These are phyloP conservation scores for Brettanomyces nanus DNA, from an alignment of 805 yeast genomes.

Conservation along the genomic window DNA sequence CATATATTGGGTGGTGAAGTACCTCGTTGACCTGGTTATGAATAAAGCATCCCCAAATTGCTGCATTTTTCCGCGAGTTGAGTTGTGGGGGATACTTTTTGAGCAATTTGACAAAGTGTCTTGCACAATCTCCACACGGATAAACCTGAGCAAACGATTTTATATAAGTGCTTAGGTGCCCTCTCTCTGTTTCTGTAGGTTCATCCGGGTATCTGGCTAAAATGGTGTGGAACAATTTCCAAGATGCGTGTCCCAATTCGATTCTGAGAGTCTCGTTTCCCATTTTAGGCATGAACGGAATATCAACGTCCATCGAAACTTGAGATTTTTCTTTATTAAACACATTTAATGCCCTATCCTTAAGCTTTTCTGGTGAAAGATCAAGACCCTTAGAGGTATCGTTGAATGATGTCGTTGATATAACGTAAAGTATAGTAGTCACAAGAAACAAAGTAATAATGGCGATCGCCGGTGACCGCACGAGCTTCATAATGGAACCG, in stretches of 20 bases:
- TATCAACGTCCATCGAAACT: slow-evolving; percentile 5
- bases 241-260: slow-evolving; percentile 82
- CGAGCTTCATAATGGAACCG: too few relatives aligned
- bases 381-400: not conserved
- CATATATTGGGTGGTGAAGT: slow-evolving; percentile 63
- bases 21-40: slow-evolving; percentile 81
- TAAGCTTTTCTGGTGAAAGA: not conserved
- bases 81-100: slow-evolving; percentile 78
- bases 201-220: slow-evolving; percentile 85
- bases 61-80: slow-evolving; percentile 67
- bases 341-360: not conserved
- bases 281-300: slow-evolving; percentile 85
- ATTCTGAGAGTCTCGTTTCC: slow-evolving; percentile 62
- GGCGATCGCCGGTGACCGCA: slow-evolving; percentile 2
- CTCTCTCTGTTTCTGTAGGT: slow-evolving; percentile 58
- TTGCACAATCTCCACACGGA: slow-evolving; percentile 96
- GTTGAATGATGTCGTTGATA: slow-evolving; percentile 1
- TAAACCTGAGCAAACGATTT: slow-evolving; percentile 81
- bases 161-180: slow-evolving; percentile 57
- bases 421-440: not conserved
- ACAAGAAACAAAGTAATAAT: not conserved
- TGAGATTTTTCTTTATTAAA: not conserved
- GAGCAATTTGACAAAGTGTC: slow-evolving; percentile 72
- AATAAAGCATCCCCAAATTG: slow-evolving; percentile 92
- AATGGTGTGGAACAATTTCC: slow-evolving; percentile 89